These are phyloP conservation scores for Amanita fuliginea DNA, from an alignment of 768 basidiomycete species.

Conservation along the genomic window DNA sequence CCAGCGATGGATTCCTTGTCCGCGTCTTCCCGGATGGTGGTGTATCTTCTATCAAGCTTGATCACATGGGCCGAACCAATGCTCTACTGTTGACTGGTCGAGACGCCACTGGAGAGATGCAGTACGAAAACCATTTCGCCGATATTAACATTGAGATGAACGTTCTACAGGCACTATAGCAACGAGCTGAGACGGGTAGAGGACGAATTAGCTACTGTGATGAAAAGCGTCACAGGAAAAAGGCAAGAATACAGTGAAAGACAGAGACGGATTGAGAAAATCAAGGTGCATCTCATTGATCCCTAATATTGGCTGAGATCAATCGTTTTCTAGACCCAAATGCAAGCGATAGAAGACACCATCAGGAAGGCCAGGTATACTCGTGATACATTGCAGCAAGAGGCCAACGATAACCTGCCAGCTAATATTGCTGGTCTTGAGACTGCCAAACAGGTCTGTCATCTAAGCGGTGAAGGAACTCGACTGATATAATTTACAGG, in stretches of 20 bases:
- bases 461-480: too few species aligned
- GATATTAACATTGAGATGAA: not conserved
- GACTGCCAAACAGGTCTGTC: slow-evolving; percentile 39
- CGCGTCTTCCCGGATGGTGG: slow-evolving; percentile 67
- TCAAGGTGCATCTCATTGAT: slow-evolving; percentile 20
- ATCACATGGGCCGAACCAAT: slow-evolving; percentile 19
- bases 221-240: slow-evolving; percentile 9
- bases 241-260: slow-evolving; percentile 17
- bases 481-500: slow-evolving; percentile 23
- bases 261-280: slow-evolving; percentile 17
- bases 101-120: slow-evolving; percentile 35
- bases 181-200: slow-evolving; percentile 28
- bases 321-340: slow-evolving; percentile 10
- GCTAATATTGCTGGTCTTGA: slow-evolving; percentile 48
- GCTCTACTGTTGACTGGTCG: slow-evolving; percentile 40
- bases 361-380: slow-evolving; percentile 21
- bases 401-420: slow-evolving; percentile 61
- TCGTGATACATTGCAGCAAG: slow-evolving; percentile 36
- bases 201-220: slow-evolving; percentile 20
- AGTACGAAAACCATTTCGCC: slow-evolving; percentile 21
- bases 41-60: slow-evolving; percentile 35
- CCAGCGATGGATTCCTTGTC: slow-evolving; percentile 51
- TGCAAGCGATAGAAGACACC: slow-evolving; percentile 14
- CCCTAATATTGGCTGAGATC: slow-evolving; percentile 10
- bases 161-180: slow-evolving; percentile 31